Evolutionary conservation across 495 filamentous ascomycete genomes (phyloP).

Genomic region (Aspergillus diversus): DNA sequence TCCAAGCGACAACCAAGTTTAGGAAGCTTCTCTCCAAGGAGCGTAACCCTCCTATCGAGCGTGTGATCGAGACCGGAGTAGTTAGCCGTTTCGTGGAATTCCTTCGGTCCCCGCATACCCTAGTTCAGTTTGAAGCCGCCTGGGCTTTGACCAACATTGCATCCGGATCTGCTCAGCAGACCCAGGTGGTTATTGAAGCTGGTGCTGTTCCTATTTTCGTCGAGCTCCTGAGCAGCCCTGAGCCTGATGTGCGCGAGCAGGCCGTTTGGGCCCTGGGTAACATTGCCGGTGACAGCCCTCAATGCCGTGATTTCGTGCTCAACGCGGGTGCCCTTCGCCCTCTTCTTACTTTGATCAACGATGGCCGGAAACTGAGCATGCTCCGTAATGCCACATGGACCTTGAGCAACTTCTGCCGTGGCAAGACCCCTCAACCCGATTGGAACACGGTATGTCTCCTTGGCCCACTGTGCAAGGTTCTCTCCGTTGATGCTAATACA

Average conservation of each 20-base stretch:
- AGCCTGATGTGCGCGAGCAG: conserved; percentile 98
- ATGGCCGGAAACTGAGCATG: conserved; percentile 99
- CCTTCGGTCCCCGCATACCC: conserved; percentile 94
- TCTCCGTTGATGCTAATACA: conserved; percentile 22
- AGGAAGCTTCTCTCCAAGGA: conserved; percentile 97
- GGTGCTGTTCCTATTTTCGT: conserved; percentile 99
- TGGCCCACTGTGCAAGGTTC: neutral
- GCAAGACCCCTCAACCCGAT: conserved; percentile 98
- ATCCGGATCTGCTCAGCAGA: conserved; percentile 94
- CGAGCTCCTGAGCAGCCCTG: conserved; percentile 89
- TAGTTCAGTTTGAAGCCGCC: conserved; percentile 98
- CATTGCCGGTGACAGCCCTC: conserved; percentile 97
- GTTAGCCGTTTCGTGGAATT: conserved; percentile 98
- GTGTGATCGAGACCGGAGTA: conserved; percentile 98
- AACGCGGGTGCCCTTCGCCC: conserved; percentile 87
- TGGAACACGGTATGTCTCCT: conserved; percentile 77
- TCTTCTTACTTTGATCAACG: conserved; percentile 83
- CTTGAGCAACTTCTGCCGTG: conserved; percentile 99
- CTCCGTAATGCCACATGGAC: conserved; percentile 99
- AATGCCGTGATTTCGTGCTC: conserved; percentile 94
- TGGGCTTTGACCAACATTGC: conserved; percentile 99
- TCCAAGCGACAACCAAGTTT: conserved; percentile 99
- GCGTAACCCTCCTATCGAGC: conserved; percentile 98
- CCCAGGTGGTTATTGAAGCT: conserved; percentile 97
- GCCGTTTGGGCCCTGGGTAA: conserved; percentile 99